These are phyloP conservation scores for Flaveria ramosissima DNA, from an alignment of 129 eudicot species.

Conservation along the genomic window DNA sequence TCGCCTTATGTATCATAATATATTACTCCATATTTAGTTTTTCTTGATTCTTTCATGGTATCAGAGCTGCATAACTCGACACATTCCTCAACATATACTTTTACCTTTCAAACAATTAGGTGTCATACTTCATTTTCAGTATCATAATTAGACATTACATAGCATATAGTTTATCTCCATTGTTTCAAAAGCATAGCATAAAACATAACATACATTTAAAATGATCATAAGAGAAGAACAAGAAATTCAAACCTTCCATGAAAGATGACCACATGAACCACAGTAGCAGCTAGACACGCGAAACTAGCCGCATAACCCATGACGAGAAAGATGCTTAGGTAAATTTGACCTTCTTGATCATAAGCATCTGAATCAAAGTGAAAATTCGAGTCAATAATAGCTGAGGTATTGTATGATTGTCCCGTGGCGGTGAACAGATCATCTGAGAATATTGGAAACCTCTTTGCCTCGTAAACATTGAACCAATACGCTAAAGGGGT, in stretches of 20 bases:
- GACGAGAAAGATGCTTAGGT: constrained; percentile 59
- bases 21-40: too few relatives aligned
- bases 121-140: too few relatives aligned
- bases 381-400: constrained; percentile 58
- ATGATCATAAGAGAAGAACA: not conserved
- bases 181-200: not conserved
- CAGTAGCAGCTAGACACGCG: constrained; percentile 71
- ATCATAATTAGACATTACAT: too few relatives aligned
- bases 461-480: constrained; percentile 58
- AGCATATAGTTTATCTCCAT: too few relatives aligned
- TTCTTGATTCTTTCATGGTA: too few relatives aligned
- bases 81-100: too few relatives aligned
- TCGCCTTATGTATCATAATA: not conserved
- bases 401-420: constrained; percentile 58
- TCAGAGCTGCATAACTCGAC: too few relatives aligned
- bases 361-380: constrained; percentile 64
- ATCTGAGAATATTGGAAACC: constrained; percentile 70
- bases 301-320: constrained; percentile 70
- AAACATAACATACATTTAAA: too few relatives aligned
- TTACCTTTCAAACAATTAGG: too few relatives aligned
- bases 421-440: constrained; percentile 56
- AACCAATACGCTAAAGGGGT: constrained; percentile 62
- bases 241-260: constrained; percentile 58
- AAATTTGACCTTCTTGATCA: constrained; percentile 57
- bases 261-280: constrained; percentile 65